Evolutionary conservation across 2,329 filamentous ascomycete species (phyloP), one percentile per base, ranked within the genome.

Genomic region (Ophiostoma triangulosporum): DNA sequence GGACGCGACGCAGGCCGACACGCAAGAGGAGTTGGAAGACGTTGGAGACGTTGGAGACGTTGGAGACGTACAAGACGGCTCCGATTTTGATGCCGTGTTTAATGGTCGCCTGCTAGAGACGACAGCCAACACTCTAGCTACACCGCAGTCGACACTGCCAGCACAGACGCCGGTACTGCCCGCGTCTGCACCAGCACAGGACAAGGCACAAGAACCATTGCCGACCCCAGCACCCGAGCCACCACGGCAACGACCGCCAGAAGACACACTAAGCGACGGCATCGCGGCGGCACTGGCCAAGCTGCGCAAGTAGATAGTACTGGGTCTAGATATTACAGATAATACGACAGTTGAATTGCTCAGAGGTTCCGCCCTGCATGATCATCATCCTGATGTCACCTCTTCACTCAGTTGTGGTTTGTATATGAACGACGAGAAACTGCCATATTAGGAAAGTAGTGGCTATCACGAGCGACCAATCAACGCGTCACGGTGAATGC

Each of bases 281-380:
- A 67, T 84, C 48, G 78, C 80, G 46, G 78, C 77, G 31, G 81
- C 81, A 15, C 62, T 84, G 56, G 79, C 79, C 7, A 80, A 69
- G 58, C 64, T 84, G 24, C 46, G 46, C 9, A 31, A 48, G 17
- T 48, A 33, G 46, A 24, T 6, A 14, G 5, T 17, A 7, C 11
- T 15, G 6, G 8, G 22, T 17, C 7, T 26, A 22, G 38, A 26
- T 14, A 12, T 24, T 9, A 4, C 11, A 43, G 3, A 38, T 38
- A 20, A 20, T 1, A 20, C 2, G 2, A 36, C 4, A 38, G 11
- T 14, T 3, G 5, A 33, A 4, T 15, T 33, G 9, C 11, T 20
- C 6, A 38, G 20, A 38, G 3, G 8, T 7, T 11, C 17, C 14
- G 8, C 35, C 20, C n/a, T 14, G 35, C 20, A 22, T 38, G 35